Conservation (phyloP, 2,329 filamentous ascomycete species). For the Bipolaris victoriae region DNA sequence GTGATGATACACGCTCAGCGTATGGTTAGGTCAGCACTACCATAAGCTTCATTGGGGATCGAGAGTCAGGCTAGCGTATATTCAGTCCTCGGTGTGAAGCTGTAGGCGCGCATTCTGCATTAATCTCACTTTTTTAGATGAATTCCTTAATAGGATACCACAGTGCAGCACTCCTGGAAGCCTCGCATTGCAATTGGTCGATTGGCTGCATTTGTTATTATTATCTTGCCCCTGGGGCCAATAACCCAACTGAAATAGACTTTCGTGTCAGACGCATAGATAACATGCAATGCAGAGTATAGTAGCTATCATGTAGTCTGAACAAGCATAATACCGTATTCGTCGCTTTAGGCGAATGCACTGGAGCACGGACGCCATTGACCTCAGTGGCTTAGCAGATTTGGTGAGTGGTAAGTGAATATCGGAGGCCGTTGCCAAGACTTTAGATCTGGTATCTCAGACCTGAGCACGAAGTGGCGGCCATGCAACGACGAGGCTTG, state of each 20-base stretch:
- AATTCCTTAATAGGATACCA: not conserved
- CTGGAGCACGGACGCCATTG: not conserved
- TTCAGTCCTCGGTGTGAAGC: not conserved
- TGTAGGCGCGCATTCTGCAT: constrained; percentile 1
- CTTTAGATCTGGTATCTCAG: not conserved
- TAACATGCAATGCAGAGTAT: not conserved
- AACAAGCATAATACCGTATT: not conserved
- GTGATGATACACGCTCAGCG: constrained; percentile 1
- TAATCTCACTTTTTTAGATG: not conserved
- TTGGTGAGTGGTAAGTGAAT: not conserved
- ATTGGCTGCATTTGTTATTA: not conserved
- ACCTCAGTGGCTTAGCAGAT: not conserved
- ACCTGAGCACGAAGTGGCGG: not conserved
- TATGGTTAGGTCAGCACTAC: constrained; percentile 8
- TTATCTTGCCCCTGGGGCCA: not conserved
- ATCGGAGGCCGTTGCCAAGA: not conserved
- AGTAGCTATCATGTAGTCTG: no score
- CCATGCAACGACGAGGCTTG: not conserved
- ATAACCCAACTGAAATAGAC: not conserved
- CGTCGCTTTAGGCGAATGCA: not conserved
- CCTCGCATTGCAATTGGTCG: not conserved
- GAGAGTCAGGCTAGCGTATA: constrained; percentile 1
- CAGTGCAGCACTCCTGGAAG: not conserved
- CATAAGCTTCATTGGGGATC: not conserved
- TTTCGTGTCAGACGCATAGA: not conserved